phyloP scores from a whole-genome alignment of 192 early-diverging fungal genomes.

The Ramicandelaber brevisporus region DNA sequence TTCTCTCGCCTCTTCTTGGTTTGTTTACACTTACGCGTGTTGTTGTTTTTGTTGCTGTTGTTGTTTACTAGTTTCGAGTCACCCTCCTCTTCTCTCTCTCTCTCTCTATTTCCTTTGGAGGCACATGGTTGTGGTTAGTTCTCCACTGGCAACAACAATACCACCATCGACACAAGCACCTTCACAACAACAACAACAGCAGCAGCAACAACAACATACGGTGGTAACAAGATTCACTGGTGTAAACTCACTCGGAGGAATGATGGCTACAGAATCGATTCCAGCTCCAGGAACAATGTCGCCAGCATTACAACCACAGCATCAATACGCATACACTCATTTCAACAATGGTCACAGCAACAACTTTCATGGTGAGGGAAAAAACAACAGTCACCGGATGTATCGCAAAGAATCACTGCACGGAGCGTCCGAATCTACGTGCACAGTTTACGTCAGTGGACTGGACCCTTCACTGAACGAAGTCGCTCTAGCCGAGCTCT shows the following conservation, averaged over 20 bases:
- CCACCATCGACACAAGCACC: conserved; percentile 9
- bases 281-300: neutral
- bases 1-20: neutral
- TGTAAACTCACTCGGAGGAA: conserved; percentile 12
- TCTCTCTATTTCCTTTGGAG: conserved; percentile 4
- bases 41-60: conserved; percentile 4
- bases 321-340: neutral
- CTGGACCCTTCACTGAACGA: too few relatives aligned
- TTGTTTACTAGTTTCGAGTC: conserved; percentile 3
- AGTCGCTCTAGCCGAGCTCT: conserved; percentile 1
- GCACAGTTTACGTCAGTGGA: too few relatives aligned
- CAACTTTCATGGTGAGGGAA: too few relatives aligned
- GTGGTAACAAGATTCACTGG: conserved; percentile 5
- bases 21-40: conserved; percentile 2
- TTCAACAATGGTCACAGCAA: neutral
- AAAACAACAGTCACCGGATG: too few relatives aligned
- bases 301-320: neutral
- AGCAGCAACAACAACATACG: conserved; percentile 12
- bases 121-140: conserved; percentile 11
- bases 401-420: too few relatives aligned
- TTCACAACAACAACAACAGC: conserved; percentile 4
- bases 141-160: conserved; percentile 4
- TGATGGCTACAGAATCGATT: neutral
- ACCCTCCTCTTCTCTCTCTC: conserved; percentile 3
- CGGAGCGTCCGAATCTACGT: too few relatives aligned